Evolutionary conservation across 352 stramenopile genomes (phyloP), one percentile per base, ranked within the genome.

Genomic region (Pythium aristosporum): DNA sequence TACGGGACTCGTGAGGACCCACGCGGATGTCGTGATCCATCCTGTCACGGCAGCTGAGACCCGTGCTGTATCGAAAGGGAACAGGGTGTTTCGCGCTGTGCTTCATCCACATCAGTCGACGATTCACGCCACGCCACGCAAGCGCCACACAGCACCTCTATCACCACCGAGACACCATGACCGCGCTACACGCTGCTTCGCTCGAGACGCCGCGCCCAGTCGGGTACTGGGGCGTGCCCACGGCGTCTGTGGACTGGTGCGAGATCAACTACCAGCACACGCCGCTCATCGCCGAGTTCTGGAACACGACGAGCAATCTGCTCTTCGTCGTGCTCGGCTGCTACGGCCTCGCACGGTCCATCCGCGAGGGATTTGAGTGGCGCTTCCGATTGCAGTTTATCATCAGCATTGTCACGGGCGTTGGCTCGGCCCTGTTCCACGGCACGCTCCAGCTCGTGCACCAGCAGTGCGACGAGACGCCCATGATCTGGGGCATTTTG

Each of bases 231-330:
- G 87, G 87, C 3, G 53, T 72, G 3, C 72, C 80, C 11, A 92
- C 84, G 20, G 80, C 87, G 32, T 91, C 85, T 9, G 91, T 94
- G 61, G 83, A 96, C 72, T 96, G 87, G 87, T 96, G 87, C 62
- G 87, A 96, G 68, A 61, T 51, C 66, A 93, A 96, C 69, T 96
- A 96, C 63, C 60, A 88, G 64, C 63, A 87, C 71, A 89, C 73
- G 62, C 78, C 68, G 63, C 95, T 92, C 62, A 69, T 96, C 37
- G 87, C 87, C 61, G 87, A 96, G 77, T 93, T 91, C 70, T 94
- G 87, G 85, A 96, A 96, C 72, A 94, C 86, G 5, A 48, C 92
- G 51, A 92, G 83, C 74, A 94, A 92, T 50, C 65, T 89, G 54
- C 67, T 89, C 10, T 94, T 94, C 57, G 73, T 94, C 16, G 11